Percentiles rank a stretch among this genome's conserved stretches.
Evolutionary conservation across 192 early-diverging fungal species (phyloP).

Genomic region (Funneliformis mosseae): DNA sequence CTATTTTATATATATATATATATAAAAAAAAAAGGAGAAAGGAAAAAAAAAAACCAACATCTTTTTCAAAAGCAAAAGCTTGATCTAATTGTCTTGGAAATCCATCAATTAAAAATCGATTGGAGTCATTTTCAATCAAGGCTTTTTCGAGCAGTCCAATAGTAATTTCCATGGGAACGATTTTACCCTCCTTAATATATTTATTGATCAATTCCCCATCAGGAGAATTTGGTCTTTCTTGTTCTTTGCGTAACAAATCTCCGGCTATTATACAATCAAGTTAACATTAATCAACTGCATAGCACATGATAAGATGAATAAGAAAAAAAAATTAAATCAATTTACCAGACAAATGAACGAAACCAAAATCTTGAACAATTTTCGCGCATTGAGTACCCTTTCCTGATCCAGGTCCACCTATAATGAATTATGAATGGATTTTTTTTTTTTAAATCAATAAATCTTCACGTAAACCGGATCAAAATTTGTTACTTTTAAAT

Average conservation of each 20-base stretch:
- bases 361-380: constrained; percentile 86
- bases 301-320: background rate
- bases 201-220: constrained; percentile 91
- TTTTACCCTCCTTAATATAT: constrained; percentile 91
- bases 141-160: constrained; percentile 88
- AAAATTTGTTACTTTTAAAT: background rate
- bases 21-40: background rate
- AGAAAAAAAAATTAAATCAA: background rate
- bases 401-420: constrained; percentile 82
- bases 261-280: constrained; percentile 61
- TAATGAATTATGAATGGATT: background rate
- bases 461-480: background rate
- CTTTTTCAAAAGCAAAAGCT: constrained; percentile 90
- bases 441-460: background rate
- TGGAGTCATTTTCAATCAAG: constrained; percentile 68
- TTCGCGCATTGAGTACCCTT: constrained; percentile 96
- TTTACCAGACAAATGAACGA: constrained; percentile 90
- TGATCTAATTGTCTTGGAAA: constrained; percentile 96
- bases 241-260: constrained; percentile 92
- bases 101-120: constrained; percentile 93
- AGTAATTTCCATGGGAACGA: constrained; percentile 96
- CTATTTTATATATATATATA: background rate
- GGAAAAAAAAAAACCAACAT: constrained; percentile 52
- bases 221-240: constrained; percentile 75
- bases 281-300: background rate